Conservation (phyloP, 176 grass and related monocot genomes). For the Panicum miliaceum region DNA sequence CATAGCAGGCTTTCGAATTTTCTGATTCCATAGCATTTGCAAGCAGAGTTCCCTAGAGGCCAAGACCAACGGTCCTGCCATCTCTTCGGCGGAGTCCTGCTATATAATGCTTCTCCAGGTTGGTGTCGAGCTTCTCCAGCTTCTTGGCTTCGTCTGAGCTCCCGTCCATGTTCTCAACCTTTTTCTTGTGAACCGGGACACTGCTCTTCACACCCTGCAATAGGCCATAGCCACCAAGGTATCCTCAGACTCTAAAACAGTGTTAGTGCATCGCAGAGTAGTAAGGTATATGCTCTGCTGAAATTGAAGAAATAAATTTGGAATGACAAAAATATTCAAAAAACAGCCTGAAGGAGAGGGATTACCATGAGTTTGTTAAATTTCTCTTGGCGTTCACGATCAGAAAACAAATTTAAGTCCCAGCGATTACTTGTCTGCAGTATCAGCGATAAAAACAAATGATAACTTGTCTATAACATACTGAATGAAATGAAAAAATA, state of each 20-base stretch:
- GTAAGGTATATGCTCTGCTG: constrained; percentile 10
- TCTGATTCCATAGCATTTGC: not conserved
- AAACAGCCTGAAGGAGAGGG: constrained; percentile 4
- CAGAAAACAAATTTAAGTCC: constrained; percentile 80
- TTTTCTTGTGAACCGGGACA: constrained; percentile 45
- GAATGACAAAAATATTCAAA: not conserved
- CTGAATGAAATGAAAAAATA: constrained; percentile 23
- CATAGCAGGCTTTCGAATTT: not conserved
- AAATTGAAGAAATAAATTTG: not conserved
- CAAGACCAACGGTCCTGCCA: constrained; percentile 92
- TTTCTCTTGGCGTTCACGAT: constrained; percentile 93
- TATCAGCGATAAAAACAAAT: constrained; percentile 16
- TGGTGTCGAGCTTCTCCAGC: constrained; percentile 84
- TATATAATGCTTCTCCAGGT: constrained; percentile 95
- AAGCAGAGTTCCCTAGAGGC: constrained; percentile 57
- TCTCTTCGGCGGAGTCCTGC: constrained; percentile 90
- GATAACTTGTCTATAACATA: not conserved
- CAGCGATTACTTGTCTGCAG: constrained; percentile 71
- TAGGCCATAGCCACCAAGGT: constrained; percentile 92
- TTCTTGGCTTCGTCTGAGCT: constrained; percentile 61
- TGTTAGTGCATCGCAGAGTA: constrained; percentile 70
- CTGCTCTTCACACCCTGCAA: constrained; percentile 91
- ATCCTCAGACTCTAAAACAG: constrained; percentile 98
- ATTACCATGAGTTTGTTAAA: constrained; percentile 99
- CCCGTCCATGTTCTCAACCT: constrained; percentile 42